Conservation (phyloP, 768 basidiomycete species). For the Trichaptum fuscoviolaceum region DNA sequence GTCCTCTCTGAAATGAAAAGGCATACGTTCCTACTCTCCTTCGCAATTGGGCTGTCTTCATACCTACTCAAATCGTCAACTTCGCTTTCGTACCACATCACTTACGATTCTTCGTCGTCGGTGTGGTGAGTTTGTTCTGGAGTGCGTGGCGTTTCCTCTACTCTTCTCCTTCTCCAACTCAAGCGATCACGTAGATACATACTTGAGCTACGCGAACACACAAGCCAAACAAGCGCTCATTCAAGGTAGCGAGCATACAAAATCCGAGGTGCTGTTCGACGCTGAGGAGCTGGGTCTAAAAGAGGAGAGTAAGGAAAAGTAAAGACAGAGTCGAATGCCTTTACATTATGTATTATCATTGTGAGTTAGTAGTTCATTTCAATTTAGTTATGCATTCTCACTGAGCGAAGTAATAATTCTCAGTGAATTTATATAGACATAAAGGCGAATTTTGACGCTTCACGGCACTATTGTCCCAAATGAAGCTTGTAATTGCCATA, state of each 20-base stretch:
- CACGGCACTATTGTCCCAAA: too few species aligned
- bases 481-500: too few species aligned
- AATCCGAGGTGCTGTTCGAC: background rate
- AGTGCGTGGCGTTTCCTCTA: constrained; percentile 43
- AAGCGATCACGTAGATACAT: constrained; percentile 42
- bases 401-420: too few species aligned
- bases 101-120: constrained; percentile 66
- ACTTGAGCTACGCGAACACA: constrained; percentile 55
- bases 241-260: background rate
- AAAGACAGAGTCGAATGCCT: too few species aligned
- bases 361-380: background rate
- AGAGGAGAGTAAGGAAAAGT: background rate
- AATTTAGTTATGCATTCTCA: too few species aligned
- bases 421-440: too few species aligned
- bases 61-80: constrained; percentile 76
- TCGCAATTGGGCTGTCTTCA: constrained; percentile 74
- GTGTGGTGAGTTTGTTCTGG: constrained; percentile 78
- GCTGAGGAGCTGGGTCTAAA: background rate
- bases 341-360: background rate
- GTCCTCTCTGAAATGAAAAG: constrained; percentile 27
- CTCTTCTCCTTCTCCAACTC: constrained; percentile 4
- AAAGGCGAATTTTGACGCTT: too few species aligned
- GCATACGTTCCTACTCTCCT: constrained; percentile 69
- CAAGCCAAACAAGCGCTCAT: constrained; percentile 5
- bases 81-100: constrained; percentile 75